Evolutionary conservation across 768 basidiomycete genomes (phyloP), one percentile per base, ranked within the genome.

Genomic region (Lactarius quietus): DNA sequence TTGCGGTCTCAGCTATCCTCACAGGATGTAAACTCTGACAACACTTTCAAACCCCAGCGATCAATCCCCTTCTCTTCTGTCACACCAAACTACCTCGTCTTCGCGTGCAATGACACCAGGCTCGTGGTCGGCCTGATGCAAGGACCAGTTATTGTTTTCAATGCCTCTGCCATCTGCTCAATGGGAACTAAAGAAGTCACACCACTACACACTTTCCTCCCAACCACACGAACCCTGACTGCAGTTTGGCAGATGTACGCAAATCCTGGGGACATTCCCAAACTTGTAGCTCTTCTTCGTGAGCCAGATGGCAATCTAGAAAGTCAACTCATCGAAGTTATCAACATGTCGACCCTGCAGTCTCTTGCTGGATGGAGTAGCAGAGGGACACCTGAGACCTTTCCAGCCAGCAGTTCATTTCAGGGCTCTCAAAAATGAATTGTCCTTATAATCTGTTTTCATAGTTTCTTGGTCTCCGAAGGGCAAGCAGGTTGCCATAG

Each of bases 401-500:
- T 78, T 35, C 87, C 88, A 1, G 82, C 82, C 10, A 82, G 86
- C 64, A 79, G 90, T 90, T 61, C 64, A 86, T 78, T n/a, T 48
- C 23, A 39, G 61, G 48, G 57, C 28, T 58, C 36, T 33, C 6
- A 23, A 23, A 3, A 0, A 38, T 54, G 59, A 38, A 61, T 68
- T 29, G 54, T 26, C 31, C 69, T 70, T 57, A 68, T 39, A 59
- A 20, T 67, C 20, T 51, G 10, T 28, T 59, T 59, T 53, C 59
- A 15, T 63, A 93, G 92, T 88, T 10, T 83, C 88, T 15, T 93
- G 92, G 91, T 93, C 91, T 3, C 89, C 91, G 1, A 92, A 91
- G 73, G 92, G 91, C 53, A 93, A 91, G 72, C 91, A 93, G 62
- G 78, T 93, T 48, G 90, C 89, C 1, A 82, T 93, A 54, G 92